Evolutionary conservation across 495 filamentous ascomycete genomes (phyloP), one percentile per base, ranked within the genome.

Genomic region (Aspergillus conjunctus): DNA sequence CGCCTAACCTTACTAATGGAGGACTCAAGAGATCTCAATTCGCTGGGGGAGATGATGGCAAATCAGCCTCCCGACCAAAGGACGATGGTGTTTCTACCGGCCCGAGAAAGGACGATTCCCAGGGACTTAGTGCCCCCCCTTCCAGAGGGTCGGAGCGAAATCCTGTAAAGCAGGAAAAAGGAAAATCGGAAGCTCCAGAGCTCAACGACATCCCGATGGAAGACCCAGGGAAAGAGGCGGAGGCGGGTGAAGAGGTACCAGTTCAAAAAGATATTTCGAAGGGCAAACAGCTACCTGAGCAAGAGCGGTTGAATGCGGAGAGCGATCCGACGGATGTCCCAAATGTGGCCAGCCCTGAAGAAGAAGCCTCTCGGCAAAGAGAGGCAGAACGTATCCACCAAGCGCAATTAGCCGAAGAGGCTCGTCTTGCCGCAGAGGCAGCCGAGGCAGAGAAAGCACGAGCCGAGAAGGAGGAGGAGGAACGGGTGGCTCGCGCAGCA

Each of bases 391-490:
- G 55, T 51, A 52, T 31, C 48, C 59, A 51, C 51, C 58, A 64
- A 15, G 60, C 62, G 18, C 68, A 67, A 51, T 51, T 72, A n/a
- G 71, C 73, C 3, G 71, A 72, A 34, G 71, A 74, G 31, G 78
- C 79, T 45, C 73, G 73, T 1, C 58, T 72, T 51, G 76, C 72
- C 30, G 76, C 79, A 1, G 81, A 85, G 44, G 79, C 79, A 8
- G 79, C 79, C 1, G 81, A 85, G 44, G 79, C 79, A 8, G 79
- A 83, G 54, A 78, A 78, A 48, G 73, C 67, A 33, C 74, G 74
- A n/a, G 60, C 68, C 15, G 71, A 73, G 48, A 70, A 76, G 51
- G 77, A 79, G 64, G 75, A 77, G 54, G 79, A 78, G 53, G 79
- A 77, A 32, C 64, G 68, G 41, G 71, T 70, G 61, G 76, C 77